Evolutionary conservation across 2,329 filamentous ascomycete species (phyloP).

Genomic region (Chaetomiaceae sp.): DNA sequence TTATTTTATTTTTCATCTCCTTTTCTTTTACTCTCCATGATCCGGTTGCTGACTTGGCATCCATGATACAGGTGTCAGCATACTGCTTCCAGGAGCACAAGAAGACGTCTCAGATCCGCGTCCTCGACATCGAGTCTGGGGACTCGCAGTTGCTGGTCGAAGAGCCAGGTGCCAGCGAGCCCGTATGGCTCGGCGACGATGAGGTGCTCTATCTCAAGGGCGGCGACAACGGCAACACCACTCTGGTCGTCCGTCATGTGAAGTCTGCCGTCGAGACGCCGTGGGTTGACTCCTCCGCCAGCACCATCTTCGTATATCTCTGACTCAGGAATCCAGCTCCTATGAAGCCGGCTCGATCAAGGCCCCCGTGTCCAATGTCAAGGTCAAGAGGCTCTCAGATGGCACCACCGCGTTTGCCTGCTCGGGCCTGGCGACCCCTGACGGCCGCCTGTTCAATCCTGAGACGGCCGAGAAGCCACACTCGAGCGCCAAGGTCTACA

Average conservation of each 20-base stretch:
- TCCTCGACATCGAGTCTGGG: slow-evolving; percentile 65
- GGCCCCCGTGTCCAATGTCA: slow-evolving; percentile 54
- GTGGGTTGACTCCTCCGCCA: slow-evolving; percentile 31
- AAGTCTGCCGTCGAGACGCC: slow-evolving; percentile 33
- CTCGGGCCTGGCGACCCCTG: slow-evolving; percentile 60
- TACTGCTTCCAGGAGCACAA: slow-evolving; percentile 77
- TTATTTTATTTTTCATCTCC: too few relatives aligned
- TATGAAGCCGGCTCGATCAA: slow-evolving; percentile 46
- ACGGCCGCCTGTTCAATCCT: slow-evolving; percentile 65
- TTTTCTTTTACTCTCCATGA: neutral
- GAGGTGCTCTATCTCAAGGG: slow-evolving; percentile 54
- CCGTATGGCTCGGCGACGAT: slow-evolving; percentile 69
- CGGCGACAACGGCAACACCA: slow-evolving; percentile 43
- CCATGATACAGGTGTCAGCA: slow-evolving; percentile 59
- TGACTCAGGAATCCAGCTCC: slow-evolving; percentile 30
- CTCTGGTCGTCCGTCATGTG: slow-evolving; percentile 39
- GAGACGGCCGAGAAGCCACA: slow-evolving; percentile 53
- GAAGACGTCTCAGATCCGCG: slow-evolving; percentile 60
- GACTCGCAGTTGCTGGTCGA: slow-evolving; percentile 62
- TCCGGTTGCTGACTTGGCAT: neutral
- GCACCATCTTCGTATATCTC: neutral
- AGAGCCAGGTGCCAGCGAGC: slow-evolving; percentile 61
- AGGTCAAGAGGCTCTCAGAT: slow-evolving; percentile 47
- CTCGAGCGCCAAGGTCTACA: slow-evolving; percentile 67
- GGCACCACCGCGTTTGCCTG: slow-evolving; percentile 51